Conservation (phyloP, 192 early-diverging fungal species). For the Podila horticola region DNA sequence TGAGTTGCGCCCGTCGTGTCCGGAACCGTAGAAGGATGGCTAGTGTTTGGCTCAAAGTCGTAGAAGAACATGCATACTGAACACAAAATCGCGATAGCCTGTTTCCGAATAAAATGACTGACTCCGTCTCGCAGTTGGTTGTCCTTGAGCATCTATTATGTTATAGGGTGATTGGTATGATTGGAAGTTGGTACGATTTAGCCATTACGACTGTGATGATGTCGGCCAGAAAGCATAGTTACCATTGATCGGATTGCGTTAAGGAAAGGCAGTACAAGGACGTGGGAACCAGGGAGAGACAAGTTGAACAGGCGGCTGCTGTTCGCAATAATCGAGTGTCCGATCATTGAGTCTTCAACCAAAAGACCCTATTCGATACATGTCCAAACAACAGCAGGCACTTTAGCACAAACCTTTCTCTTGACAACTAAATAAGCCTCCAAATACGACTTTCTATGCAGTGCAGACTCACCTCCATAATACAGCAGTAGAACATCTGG, state of each 20-base stretch:
- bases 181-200: constrained; percentile 54
- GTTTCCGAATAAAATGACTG: constrained; percentile 51
- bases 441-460: no score
- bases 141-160: constrained; percentile 52
- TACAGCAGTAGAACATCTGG: constrained; percentile 74
- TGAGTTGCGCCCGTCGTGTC: not conserved
- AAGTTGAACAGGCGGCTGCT: constrained; percentile 72
- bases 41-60: constrained; percentile 18
- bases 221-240: constrained; percentile 5
- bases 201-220: constrained; percentile 20
- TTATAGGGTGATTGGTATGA: constrained; percentile 54
- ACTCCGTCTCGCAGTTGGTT: constrained; percentile 35
- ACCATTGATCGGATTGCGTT: constrained; percentile 70
- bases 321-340: constrained; percentile 75
- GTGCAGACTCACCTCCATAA: constrained; percentile 64
- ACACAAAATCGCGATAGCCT: constrained; percentile 58
- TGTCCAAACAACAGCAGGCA: not conserved
- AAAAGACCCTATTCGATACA: constrained; percentile 60
- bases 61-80: constrained; percentile 55
- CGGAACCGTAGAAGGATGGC: not conserved
- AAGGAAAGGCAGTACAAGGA: constrained; percentile 74
- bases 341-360: constrained; percentile 64
- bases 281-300: constrained; percentile 72
- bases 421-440: no score
- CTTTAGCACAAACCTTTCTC: no score